Percentiles rank a stretch among this genome's conserved stretches.
These are phyloP conservation scores for Cercospora beticola DNA, from an alignment of 2,329 filamentous ascomycete genomes.

Conservation along the genomic window DNA sequence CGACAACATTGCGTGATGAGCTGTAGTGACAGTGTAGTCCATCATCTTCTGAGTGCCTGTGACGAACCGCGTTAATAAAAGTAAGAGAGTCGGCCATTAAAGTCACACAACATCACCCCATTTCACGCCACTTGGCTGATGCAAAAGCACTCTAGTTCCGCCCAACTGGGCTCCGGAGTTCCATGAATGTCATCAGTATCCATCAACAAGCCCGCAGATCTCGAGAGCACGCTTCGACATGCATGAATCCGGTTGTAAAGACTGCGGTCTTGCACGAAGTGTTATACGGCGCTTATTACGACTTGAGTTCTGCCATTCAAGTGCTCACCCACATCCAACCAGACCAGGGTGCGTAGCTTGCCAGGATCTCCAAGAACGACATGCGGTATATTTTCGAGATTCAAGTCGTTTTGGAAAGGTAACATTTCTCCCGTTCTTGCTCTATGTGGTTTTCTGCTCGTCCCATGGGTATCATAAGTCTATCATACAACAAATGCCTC, in stretches of 20 bases:
- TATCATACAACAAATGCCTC: background rate
- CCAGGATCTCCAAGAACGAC: background rate
- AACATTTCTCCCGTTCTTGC: background rate
- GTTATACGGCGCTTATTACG: background rate
- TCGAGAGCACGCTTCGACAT: background rate
- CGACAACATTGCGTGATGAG: background rate
- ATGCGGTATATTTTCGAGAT: background rate
- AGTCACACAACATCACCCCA: background rate
- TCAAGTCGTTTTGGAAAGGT: background rate
- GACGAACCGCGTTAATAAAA: background rate
- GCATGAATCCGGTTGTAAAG: background rate
- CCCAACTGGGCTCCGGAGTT: background rate
- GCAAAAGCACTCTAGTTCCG: background rate
- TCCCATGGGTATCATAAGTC: conserved; percentile 2
- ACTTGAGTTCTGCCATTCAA: background rate
- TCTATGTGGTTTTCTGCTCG: background rate
- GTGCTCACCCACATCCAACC: background rate
- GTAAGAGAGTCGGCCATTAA: background rate
- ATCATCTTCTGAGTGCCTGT: background rate
- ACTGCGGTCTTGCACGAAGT: background rate
- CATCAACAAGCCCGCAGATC: background rate
- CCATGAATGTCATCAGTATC: background rate
- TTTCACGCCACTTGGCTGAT: background rate
- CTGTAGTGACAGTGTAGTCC: background rate
- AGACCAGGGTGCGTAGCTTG: background rate